Percentiles rank a stretch among this genome's conserved stretches.
Conservation (phyloP, 2,329 filamentous ascomycete species). For the Epichloe gansuensis region DNA sequence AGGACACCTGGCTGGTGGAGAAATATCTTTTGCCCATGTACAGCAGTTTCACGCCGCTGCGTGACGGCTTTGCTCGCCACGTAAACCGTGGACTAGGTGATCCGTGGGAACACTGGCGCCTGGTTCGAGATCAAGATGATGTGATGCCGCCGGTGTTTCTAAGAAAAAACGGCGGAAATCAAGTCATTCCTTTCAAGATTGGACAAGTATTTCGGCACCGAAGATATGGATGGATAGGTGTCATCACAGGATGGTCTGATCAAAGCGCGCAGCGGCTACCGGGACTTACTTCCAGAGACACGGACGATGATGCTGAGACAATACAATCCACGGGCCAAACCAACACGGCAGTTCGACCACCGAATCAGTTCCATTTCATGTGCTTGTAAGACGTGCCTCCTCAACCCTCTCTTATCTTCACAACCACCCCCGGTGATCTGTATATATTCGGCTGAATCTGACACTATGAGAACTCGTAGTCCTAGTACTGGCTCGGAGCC, state of each 20-base stretch:
- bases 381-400: slow-evolving; percentile 54
- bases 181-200: slow-evolving; percentile 42
- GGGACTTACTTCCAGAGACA: slow-evolving; percentile 14
- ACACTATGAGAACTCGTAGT: slow-evolving; percentile 9
- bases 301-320: slow-evolving; percentile 15
- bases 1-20: slow-evolving; percentile 60
- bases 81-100: slow-evolving; percentile 16
- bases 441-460: not conserved
- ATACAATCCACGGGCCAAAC: slow-evolving; percentile 12
- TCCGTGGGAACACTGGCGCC: slow-evolving; percentile 17
- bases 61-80: slow-evolving; percentile 15
- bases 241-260: slow-evolving; percentile 80
- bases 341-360: slow-evolving; percentile 11
- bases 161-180: slow-evolving; percentile 13
- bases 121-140: slow-evolving; percentile 33
- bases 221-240: slow-evolving; percentile 64
- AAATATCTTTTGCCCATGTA: slow-evolving; percentile 52
- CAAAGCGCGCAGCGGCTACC: slow-evolving; percentile 21
- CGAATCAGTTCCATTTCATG: slow-evolving; percentile 53
- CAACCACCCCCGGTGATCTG: not conserved
- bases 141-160: slow-evolving; percentile 23
- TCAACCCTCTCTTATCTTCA: not conserved
- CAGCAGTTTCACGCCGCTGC: slow-evolving; percentile 25
- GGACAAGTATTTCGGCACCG: slow-evolving; percentile 78
- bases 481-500: slow-evolving; percentile 21